phyloP scores from a whole-genome alignment of 2,329 filamentous ascomycete species.

The Thermomyces lanuginosus region DNA sequence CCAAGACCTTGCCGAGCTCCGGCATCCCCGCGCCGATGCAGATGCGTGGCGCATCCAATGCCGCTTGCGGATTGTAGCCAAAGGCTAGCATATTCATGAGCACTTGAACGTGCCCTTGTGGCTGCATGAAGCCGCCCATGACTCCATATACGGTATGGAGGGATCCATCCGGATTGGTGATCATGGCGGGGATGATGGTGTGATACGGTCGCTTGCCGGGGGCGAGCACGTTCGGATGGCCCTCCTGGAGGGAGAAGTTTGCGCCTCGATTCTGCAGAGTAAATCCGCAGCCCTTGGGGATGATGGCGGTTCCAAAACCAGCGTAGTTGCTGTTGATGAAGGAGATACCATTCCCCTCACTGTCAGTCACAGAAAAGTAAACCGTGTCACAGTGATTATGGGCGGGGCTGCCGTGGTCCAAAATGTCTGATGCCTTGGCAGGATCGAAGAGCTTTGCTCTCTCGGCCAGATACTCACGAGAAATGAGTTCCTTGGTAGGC shows the following conservation, averaged over 20 bases:
- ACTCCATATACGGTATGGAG: slow-evolving; percentile 83
- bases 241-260: slow-evolving; percentile 55
- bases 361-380: slow-evolving; percentile 76
- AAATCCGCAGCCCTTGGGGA: slow-evolving; percentile 76
- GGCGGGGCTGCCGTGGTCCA: slow-evolving; percentile 65
- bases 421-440: slow-evolving; percentile 33
- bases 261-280: slow-evolving; percentile 85
- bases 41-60: slow-evolving; percentile 78
- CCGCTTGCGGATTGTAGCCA: slow-evolving; percentile 65
- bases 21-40: slow-evolving; percentile 66
- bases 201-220: slow-evolving; percentile 86
- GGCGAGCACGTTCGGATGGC: slow-evolving; percentile 65
- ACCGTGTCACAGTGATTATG: slow-evolving; percentile 81
- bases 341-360: slow-evolving; percentile 71
- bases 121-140: slow-evolving; percentile 98
- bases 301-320: slow-evolving; percentile 69
- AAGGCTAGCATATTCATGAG: slow-evolving; percentile 78
- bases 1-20: slow-evolving; percentile 40
- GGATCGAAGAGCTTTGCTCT: slow-evolving; percentile 48
- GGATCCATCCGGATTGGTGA: slow-evolving; percentile 62
- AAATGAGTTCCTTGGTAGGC: slow-evolving; percentile 54
- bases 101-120: slow-evolving; percentile 88
- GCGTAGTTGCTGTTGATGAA: slow-evolving; percentile 96
- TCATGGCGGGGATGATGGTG: slow-evolving; percentile 87
- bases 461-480: slow-evolving; percentile 55